phyloP scores from a whole-genome alignment of 129 eudicot species.

The Flaveria linearis region DNA sequence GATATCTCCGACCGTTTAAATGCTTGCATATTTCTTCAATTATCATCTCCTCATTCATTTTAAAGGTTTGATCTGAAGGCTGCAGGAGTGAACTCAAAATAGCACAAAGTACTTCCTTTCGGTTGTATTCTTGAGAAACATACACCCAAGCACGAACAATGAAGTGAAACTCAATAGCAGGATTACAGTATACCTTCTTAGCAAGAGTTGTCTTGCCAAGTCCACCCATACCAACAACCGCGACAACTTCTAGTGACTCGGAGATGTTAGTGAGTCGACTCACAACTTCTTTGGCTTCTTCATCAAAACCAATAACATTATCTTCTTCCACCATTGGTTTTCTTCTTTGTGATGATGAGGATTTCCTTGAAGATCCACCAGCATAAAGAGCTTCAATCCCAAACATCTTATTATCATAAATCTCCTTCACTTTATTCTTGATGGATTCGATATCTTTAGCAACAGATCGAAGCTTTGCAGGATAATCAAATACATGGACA shows the following conservation, averaged over 20 bases:
- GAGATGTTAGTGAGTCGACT: conserved; percentile 41
- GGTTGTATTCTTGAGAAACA: conserved; percentile 51
- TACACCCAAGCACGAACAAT: conserved; percentile 50
- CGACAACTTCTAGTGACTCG: conserved; percentile 44
- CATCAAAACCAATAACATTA: conserved; percentile 51
- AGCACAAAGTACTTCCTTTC: conserved; percentile 41
- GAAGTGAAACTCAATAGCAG: conserved; percentile 41
- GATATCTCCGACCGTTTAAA: conserved; percentile 40
- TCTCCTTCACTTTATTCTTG: conserved; percentile 49
- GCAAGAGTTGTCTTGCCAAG: conserved; percentile 65
- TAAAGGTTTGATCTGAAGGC: conserved; percentile 30
- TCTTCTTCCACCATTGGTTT: conserved; percentile 51
- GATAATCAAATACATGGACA: conserved; percentile 38
- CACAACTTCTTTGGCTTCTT: conserved; percentile 44
- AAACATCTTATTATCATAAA: conserved; percentile 51
- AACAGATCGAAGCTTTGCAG: conserved; percentile 38
- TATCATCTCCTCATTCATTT: conserved; percentile 43
- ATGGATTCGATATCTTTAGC: conserved; percentile 51
- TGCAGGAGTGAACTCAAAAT: conserved; percentile 29
- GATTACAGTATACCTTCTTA: conserved; percentile 47
- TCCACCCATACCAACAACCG: conserved; percentile 61
- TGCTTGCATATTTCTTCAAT: conserved; percentile 32
- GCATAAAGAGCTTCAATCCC: conserved; percentile 50
- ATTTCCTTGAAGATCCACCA: conserved; percentile 39
- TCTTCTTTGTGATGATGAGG: conserved; percentile 32